These are phyloP conservation scores for Plantago coronopus DNA, from an alignment of 305 asterid genomes.

Conservation along the genomic window DNA sequence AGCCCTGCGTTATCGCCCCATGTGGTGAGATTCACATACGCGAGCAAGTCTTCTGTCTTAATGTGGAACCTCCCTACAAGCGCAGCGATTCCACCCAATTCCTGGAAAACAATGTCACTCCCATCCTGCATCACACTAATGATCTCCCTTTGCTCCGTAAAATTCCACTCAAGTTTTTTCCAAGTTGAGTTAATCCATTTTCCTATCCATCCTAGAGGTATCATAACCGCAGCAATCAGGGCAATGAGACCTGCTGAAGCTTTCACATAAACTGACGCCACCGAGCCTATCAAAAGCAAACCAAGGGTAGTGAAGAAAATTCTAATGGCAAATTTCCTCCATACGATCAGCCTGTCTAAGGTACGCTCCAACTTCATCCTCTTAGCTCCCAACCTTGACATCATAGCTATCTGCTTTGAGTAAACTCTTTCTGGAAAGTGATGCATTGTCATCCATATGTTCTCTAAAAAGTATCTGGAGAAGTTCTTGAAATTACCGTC, in stretches of 20 bases:
- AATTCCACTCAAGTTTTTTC: slow-evolving; percentile 54
- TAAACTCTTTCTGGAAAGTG: slow-evolving; percentile 56
- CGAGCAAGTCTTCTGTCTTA: slow-evolving; percentile 47
- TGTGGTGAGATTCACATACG: slow-evolving; percentile 47
- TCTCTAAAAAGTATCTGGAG: slow-evolving; percentile 41
- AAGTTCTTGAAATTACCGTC: slow-evolving; percentile 28
- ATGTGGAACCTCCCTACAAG: slow-evolving; percentile 53
- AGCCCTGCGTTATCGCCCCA: slow-evolving; percentile 47
- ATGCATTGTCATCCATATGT: slow-evolving; percentile 43
- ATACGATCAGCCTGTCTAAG: slow-evolving; percentile 35
- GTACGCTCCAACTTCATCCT: slow-evolving; percentile 50
- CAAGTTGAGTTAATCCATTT: slow-evolving; percentile 62
- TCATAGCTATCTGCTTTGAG: slow-evolving; percentile 47
- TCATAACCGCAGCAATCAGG: slow-evolving; percentile 65
- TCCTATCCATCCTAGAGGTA: slow-evolving; percentile 77
- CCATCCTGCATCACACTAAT: slow-evolving; percentile 53
- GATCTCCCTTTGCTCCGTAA: slow-evolving; percentile 54
- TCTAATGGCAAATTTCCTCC: slow-evolving; percentile 59
- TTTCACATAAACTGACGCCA: slow-evolving; percentile 73
- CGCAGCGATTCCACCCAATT: slow-evolving; percentile 48
- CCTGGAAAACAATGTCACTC: slow-evolving; percentile 46
- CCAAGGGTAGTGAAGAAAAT: slow-evolving; percentile 62
- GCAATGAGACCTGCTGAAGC: slow-evolving; percentile 81
- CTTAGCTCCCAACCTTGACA: slow-evolving; percentile 44
- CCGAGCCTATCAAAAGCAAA: slow-evolving; percentile 60